Percentiles rank a stretch among this genome's conserved stretches.
Evolutionary conservation across 2,329 filamentous ascomycete species (phyloP).

Genomic region (Xylaria arbuscula): DNA sequence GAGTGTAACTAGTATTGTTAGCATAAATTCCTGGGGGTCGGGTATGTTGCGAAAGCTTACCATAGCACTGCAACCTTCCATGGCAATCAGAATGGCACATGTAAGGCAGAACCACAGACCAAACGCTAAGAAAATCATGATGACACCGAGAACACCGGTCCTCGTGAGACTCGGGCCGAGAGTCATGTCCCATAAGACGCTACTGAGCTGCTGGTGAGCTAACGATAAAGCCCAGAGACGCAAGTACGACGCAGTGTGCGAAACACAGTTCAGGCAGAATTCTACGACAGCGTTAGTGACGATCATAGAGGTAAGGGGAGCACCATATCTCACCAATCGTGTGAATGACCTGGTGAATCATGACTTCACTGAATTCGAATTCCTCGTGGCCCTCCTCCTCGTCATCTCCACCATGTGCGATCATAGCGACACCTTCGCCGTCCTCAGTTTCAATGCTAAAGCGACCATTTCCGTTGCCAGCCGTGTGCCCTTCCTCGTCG

Average conservation of each 20-base stretch:
- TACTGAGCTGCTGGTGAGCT: conserved; percentile 96
- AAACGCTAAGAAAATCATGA: conserved; percentile 86
- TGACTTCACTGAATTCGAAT: conserved; percentile 95
- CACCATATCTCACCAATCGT: conserved; percentile 80
- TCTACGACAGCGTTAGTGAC: conserved; percentile 62
- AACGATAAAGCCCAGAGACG: conserved; percentile 98
- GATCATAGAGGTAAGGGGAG: neutral
- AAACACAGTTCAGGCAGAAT: conserved; percentile 99
- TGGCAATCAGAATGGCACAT: conserved; percentile 78
- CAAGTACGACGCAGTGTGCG: conserved; percentile 97
- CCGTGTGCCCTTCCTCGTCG: conserved; percentile 74
- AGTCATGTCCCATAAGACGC: conserved; percentile 97
- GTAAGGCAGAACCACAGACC: conserved; percentile 90
- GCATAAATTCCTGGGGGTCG: conserved; percentile 6
- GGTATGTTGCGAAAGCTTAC: conserved; percentile 39
- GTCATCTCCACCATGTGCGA: conserved; percentile 66
- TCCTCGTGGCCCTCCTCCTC: conserved; percentile 88
- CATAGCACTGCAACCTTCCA: conserved; percentile 87
- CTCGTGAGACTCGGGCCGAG: conserved; percentile 78
- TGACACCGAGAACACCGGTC: conserved; percentile 74
- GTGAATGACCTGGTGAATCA: conserved; percentile 99
- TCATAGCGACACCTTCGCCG: conserved; percentile 67
- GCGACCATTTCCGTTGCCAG: conserved; percentile 69
- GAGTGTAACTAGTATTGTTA: conserved; percentile 67
- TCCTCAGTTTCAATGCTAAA: conserved; percentile 75